These are phyloP conservation scores for Pestalotiopsis sp. DNA, from an alignment of 2,329 filamentous ascomycete genomes.

Conservation along the genomic window DNA sequence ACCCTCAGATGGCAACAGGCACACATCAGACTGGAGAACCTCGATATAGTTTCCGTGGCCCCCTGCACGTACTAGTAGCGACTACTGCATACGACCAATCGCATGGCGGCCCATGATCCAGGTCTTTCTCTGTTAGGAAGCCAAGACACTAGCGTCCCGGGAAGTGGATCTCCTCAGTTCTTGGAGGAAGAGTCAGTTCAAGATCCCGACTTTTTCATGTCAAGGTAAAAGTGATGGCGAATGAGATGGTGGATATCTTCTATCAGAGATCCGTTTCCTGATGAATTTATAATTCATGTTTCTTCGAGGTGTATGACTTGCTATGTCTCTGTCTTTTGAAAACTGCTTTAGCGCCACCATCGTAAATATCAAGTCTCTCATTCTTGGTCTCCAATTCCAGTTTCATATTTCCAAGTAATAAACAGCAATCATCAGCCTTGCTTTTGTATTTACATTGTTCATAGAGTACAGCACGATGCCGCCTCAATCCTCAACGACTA, in stretches of 20 bases:
- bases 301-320: no score
- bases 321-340: no score
- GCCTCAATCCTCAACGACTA: background rate
- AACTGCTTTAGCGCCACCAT: no score
- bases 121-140: background rate
- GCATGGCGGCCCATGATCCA: background rate
- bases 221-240: background rate
- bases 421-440: background rate
- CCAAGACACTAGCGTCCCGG: conserved; percentile 1
- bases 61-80: background rate
- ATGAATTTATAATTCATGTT: no score
- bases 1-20: background rate
- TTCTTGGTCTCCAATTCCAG: no score
- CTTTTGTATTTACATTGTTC: background rate
- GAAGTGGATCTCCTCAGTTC: background rate
- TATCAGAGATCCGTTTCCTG: no score
- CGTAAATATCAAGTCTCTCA: no score
- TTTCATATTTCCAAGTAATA: no score
- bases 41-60: background rate
- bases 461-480: background rate
- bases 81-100: background rate
- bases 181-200: background rate
- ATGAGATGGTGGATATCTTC: no score
- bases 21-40: background rate
- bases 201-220: background rate